Evolutionary conservation across 306 rosid genomes (phyloP).

Genomic region (Vigna radiata): DNA sequence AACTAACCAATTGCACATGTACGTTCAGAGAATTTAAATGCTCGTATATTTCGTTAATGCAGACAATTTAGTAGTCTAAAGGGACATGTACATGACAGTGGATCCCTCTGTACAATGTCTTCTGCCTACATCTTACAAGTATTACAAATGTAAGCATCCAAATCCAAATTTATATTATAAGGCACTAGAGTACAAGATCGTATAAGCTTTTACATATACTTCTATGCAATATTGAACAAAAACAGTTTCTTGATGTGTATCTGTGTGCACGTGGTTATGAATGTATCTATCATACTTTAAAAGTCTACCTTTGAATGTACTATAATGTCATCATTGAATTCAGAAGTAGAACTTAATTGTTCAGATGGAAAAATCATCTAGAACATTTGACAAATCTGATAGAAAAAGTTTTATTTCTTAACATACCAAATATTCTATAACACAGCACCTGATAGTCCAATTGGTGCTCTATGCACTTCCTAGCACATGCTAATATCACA

Average conservation of each 20-base stretch:
- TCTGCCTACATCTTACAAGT: neutral
- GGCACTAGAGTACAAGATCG: neutral
- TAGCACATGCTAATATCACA: slow-evolving; percentile 1
- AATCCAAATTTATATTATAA: neutral
- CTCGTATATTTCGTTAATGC: neutral
- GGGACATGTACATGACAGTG: slow-evolving; percentile 6
- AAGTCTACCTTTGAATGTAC: neutral
- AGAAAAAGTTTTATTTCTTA: neutral
- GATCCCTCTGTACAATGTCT: neutral
- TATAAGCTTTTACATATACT: neutral
- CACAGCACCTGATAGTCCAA: slow-evolving; percentile 31
- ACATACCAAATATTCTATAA: neutral
- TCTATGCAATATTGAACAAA: neutral
- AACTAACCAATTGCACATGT: neutral
- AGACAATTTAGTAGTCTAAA: slow-evolving; percentile 12
- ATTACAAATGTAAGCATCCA: neutral
- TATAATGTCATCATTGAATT: slow-evolving; percentile 13
- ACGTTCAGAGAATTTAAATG: neutral
- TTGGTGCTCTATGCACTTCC: neutral
- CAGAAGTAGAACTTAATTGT: slow-evolving; percentile 12
- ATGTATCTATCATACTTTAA: neutral
- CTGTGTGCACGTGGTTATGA: neutral
- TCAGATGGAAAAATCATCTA: slow-evolving; percentile 20
- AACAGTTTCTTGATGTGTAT: neutral
- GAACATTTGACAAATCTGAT: slow-evolving; percentile 12